Evolutionary conservation across 331 rosid genomes (phyloP), one percentile per base, ranked within the genome.

Genomic region (Spiraea crenata): DNA sequence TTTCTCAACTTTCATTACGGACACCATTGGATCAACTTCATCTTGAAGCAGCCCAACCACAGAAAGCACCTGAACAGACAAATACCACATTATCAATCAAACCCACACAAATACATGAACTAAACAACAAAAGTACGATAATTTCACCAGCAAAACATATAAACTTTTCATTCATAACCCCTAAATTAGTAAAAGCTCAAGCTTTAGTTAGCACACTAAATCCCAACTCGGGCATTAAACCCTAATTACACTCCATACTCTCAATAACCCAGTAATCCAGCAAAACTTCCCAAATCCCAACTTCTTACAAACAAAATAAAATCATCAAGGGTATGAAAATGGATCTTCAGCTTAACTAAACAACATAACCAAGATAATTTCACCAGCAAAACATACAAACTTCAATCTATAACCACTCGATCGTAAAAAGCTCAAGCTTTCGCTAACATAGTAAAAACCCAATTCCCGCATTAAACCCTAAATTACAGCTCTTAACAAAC

Each of bases 31-130:
- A 81, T 95, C 99, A 76, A 95, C 97, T 82, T 91, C 99, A 64
- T 91, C 97, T 95, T 95, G 96, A 63, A 95, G 96, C 74, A 95
- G 95, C 59, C 99, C 99, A 67, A 95, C 99, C 63, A 95, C 97
- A 40, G 97, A 91, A 58, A 91, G 96, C 59, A 95, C 99, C 99
- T 93, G 82, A 39, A 49, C 71, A 65, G 45, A 45, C 70, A 4
- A 57, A 69, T 15, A 35, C 57, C 19, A 62, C 63, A 60, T 13
- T 3, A 65, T 20, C 16, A 63, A 41, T 66, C 44, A 65, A 35
- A 59, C n/a, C 8, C 58, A 39, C 41, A 71, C 17, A 31, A 6
- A 40, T 8, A 41, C 13, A 20, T 19, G 64, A 49, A 49, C 12
- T 5, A 9, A 39, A 67, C 9, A 57, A 45, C 20, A 69, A 12